Conservation (phyloP, 257 asterid genomes). For the Solanum appendiculatum region DNA sequence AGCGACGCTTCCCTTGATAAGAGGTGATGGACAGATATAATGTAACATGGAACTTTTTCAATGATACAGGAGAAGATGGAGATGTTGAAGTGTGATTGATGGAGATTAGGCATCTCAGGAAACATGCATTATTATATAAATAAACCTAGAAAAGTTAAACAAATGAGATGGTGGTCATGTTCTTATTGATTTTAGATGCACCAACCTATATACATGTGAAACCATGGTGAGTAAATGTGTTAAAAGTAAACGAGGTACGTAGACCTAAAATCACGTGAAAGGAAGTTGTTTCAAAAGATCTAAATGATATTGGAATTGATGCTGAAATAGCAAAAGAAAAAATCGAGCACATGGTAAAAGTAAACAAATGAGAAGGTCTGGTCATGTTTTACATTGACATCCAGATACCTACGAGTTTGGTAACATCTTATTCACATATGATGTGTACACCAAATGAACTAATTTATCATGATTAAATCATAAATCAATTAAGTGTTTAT, state of each 20-base stretch:
- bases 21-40: constrained; percentile 5
- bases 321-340: not conserved
- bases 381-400: not conserved
- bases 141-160: not conserved
- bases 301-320: not conserved
- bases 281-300: not conserved
- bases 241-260: no score
- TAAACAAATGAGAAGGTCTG: not conserved
- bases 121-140: no score
- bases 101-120: no score
- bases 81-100: not conserved
- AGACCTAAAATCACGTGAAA: not conserved
- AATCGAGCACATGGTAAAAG: not conserved
- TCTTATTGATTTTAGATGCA: not conserved
- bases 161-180: not conserved
- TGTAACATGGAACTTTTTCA: not conserved
- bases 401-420: not conserved
- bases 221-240: no score
- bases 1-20: not conserved
- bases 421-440: not conserved
- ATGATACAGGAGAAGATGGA: constrained; percentile 3
- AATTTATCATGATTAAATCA: not conserved
- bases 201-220: not conserved
- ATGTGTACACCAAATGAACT: not conserved
- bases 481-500: not conserved